Conservation (phyloP, 768 basidiomycete species). For the Mycena albidolilacea region DNA sequence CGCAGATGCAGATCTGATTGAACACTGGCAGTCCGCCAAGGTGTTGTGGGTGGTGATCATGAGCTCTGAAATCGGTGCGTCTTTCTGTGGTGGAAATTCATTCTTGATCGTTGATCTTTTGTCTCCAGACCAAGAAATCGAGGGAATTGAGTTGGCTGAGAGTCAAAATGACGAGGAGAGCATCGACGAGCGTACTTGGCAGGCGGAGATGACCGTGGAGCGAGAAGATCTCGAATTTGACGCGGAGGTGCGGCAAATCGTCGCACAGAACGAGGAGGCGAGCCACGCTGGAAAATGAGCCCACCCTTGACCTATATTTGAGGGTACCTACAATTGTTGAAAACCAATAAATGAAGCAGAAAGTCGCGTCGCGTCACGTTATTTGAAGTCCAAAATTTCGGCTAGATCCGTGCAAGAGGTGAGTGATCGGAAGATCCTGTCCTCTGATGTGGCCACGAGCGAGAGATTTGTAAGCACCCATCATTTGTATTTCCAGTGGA, state of each 20-base stretch:
- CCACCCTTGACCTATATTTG: background rate
- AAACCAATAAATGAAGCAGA: background rate
- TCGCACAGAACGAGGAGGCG: background rate
- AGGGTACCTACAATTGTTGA: background rate
- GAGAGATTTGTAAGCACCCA: too few species aligned
- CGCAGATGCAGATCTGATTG: slow-evolving; percentile 41
- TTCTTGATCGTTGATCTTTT: background rate
- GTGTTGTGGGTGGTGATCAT: slow-evolving; percentile 45
- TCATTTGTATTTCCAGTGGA: too few species aligned
- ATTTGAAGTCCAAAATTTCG: background rate
- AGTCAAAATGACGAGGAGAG: slow-evolving; percentile 27
- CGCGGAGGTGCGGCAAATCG: slow-evolving; percentile 23
- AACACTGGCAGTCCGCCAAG: slow-evolving; percentile 39
- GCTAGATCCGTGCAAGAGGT: too few species aligned
- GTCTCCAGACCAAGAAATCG: slow-evolving; percentile 38
- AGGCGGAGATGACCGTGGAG: slow-evolving; percentile 32
- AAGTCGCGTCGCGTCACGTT: background rate
- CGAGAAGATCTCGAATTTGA: slow-evolving; percentile 23
- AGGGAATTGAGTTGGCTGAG: slow-evolving; percentile 43
- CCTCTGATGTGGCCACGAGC: too few species aligned
- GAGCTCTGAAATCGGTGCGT: slow-evolving; percentile 40
- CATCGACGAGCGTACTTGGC: slow-evolving; percentile 28
- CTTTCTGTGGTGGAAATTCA: background rate
- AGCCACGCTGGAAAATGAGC: background rate
- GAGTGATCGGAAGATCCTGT: too few species aligned